A percentile compares a stretch with the other conserved stretches of the same genome.
Evolutionary conservation across 495 filamentous ascomycete genomes (phyloP).

Genomic region (Neurospora sublineolata): DNA sequence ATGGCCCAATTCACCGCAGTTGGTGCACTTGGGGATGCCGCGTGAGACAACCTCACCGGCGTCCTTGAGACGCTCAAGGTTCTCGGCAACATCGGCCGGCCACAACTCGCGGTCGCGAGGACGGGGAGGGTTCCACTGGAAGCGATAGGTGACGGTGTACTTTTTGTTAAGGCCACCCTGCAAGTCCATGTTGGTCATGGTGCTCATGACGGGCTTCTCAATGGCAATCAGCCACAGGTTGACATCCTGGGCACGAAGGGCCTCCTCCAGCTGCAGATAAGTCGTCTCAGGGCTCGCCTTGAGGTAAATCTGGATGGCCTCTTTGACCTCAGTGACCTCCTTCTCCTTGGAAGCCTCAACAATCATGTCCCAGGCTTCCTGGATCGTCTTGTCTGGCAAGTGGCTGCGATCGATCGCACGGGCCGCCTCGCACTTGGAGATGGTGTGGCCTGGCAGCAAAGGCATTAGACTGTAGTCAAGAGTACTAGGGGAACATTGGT

Average conservation of each 20-base stretch:
- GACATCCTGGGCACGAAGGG: constrained; percentile 54
- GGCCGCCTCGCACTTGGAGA: constrained; percentile 54
- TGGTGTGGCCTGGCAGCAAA: constrained; percentile 46
- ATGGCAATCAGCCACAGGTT: constrained; percentile 64
- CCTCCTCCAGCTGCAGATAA: constrained; percentile 59
- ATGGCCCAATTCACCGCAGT: constrained; percentile 70
- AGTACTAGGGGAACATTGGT: neutral
- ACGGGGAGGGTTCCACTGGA: constrained; percentile 51
- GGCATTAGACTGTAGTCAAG: neutral
- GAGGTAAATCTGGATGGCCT: constrained; percentile 60
- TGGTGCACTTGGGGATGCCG: constrained; percentile 53
- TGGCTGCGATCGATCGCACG: constrained; percentile 53
- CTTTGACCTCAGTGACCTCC: constrained; percentile 65
- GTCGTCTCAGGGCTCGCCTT: constrained; percentile 58
- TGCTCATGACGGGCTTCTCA: constrained; percentile 49
- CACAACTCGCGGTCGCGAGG: constrained; percentile 47
- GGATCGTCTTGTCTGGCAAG: constrained; percentile 46
- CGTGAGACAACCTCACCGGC: constrained; percentile 61
- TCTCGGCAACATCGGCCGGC: constrained; percentile 56
- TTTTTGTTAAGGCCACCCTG: constrained; percentile 69
- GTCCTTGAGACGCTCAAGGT: constrained; percentile 58
- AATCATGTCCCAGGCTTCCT: constrained; percentile 61
- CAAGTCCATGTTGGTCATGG: constrained; percentile 68
- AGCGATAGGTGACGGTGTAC: constrained; percentile 62
- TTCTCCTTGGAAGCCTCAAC: constrained; percentile 47